Evolutionary conservation across 2,329 filamentous ascomycete genomes (phyloP), one percentile per base, ranked within the genome.

Genomic region (Saccharata proteae): DNA sequence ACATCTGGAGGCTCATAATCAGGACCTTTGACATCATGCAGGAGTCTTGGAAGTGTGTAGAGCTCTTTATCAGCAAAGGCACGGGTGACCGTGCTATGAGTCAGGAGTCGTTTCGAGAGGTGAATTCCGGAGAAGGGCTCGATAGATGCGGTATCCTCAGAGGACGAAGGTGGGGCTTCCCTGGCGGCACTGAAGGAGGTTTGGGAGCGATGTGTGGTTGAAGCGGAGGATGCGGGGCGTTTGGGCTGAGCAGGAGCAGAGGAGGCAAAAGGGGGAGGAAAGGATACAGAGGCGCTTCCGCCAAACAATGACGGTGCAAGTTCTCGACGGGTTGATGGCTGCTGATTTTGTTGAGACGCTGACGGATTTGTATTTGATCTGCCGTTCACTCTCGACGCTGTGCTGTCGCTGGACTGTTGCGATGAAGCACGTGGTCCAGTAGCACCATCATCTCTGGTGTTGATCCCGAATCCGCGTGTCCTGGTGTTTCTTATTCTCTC

Each of bases 81-180:
- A 15, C 86, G 76, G 2, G 80, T 75, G 14, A 98, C 64, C 12
- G 80, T 77, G 14, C 72, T 71, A 53, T 96, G 86, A 2, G 85
- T 80, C 26, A 96, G 69, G 21, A 84, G 77, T 18, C 90, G 75
- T 39, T 77, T 84, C 4, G 80, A 81, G 10, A 98, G 68, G 49
- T 94, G 85, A 21, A 86, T 64, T 17, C 76, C 74, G 5, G 90
- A 94, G 52, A 86, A 93, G 3, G 82, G 71, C 45, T 98, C 90
- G 45, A 90, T 56, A 16, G 43, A 42, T 24, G 28, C 33, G 8
- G 46, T 53, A 16, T 52, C 48, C 12, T 45, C 44, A 33, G 52
- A 48, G 16, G 47, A 51, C n/a, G 47, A 38, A 7, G 42, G 36
- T n/a, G n/a, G n/a, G 9, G 15, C 16, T n/a, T 34, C 32, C 13